These are phyloP conservation scores for Limnomonas spitsbergensis DNA, from an alignment of 139 green algal genomes.

Conservation along the genomic window DNA sequence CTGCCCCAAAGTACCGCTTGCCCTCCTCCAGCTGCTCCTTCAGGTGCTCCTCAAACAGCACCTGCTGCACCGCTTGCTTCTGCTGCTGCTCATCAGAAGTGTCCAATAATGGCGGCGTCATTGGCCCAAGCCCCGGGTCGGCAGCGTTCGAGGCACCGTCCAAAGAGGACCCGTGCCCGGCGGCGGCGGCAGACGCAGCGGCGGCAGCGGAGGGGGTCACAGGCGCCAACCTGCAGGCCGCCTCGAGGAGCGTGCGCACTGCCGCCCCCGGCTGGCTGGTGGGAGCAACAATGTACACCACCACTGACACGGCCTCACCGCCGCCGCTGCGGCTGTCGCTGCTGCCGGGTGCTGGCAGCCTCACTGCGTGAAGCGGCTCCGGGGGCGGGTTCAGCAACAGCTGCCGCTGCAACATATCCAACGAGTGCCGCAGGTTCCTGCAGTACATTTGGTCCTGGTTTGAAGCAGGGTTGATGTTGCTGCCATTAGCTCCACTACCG, in stretches of 20 bases:
- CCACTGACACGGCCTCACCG: not conserved
- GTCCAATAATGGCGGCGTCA: not conserved
- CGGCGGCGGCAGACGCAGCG: not conserved
- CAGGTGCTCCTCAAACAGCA: not conserved
- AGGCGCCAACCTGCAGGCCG: not conserved
- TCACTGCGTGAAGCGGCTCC: not conserved
- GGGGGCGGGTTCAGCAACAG: not conserved
- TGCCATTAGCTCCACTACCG: not conserved
- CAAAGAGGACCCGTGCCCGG: too few relatives aligned
- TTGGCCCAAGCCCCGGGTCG: too few relatives aligned
- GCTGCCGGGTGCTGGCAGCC: too few relatives aligned
- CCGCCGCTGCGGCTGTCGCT: not conserved
- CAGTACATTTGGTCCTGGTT: not conserved
- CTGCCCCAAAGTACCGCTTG: not conserved
- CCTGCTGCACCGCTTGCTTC: not conserved
- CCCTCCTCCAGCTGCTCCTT: conserved; percentile 9
- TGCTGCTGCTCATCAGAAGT: not conserved
- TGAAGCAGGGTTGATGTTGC: too few relatives aligned
- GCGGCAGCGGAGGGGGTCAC: not conserved
- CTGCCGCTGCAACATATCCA: conserved; percentile 11
- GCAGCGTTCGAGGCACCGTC: not conserved
- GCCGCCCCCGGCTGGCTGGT: not conserved
- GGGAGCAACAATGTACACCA: not conserved
- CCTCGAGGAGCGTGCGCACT: not conserved
- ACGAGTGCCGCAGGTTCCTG: not conserved